Percentiles rank a stretch among this genome's conserved stretches.
Conservation (phyloP, 768 basidiomycete species). For the Phylloporus scabripes region DNA sequence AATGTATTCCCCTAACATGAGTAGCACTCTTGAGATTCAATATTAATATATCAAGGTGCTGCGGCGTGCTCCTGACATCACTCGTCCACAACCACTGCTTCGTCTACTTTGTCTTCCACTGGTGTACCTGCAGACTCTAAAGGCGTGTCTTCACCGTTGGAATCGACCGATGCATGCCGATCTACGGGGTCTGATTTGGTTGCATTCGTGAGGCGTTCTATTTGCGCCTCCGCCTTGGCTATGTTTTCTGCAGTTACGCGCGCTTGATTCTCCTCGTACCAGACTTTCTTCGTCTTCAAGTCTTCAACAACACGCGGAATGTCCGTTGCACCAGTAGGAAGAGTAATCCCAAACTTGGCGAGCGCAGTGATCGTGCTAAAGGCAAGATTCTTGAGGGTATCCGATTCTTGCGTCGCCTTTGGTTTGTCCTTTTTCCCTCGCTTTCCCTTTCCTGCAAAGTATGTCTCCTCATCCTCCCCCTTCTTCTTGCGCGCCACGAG, state of each 20-base stretch:
- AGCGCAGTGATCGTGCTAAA: conserved; percentile 85
- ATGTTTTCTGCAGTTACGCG: conserved; percentile 74
- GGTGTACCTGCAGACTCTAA: conserved; percentile 44
- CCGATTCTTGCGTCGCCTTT: conserved; percentile 37
- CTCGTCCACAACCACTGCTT: conserved; percentile 33
- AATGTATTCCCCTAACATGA: conserved; percentile 15
- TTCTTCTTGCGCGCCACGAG: conserved; percentile 87
- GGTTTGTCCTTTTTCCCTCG: conserved; percentile 54
- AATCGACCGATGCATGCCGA: conserved; percentile 25
- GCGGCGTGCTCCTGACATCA: conserved; percentile 14
- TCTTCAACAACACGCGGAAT: conserved; percentile 83
- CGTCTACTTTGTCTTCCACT: conserved; percentile 29
- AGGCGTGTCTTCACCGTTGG: conserved; percentile 39
- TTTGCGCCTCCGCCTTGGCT: conserved; percentile 72
- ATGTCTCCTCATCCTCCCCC: conserved; percentile 74
- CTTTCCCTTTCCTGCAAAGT: conserved; percentile 70
- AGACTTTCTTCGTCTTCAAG: conserved; percentile 88
- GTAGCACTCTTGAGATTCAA: conserved; percentile 15
- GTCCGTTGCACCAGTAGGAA: conserved; percentile 72
- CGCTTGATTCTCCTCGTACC: conserved; percentile 91
- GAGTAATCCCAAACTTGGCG: conserved; percentile 82
- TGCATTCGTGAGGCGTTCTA: conserved; percentile 51
- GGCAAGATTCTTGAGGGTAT: conserved; percentile 56
- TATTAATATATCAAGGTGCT: conserved; percentile 10
- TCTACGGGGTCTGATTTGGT: conserved; percentile 34